Evolutionary conservation across 169 alveolate genomes (phyloP).

Genomic region (Cryptosporidium canis): DNA sequence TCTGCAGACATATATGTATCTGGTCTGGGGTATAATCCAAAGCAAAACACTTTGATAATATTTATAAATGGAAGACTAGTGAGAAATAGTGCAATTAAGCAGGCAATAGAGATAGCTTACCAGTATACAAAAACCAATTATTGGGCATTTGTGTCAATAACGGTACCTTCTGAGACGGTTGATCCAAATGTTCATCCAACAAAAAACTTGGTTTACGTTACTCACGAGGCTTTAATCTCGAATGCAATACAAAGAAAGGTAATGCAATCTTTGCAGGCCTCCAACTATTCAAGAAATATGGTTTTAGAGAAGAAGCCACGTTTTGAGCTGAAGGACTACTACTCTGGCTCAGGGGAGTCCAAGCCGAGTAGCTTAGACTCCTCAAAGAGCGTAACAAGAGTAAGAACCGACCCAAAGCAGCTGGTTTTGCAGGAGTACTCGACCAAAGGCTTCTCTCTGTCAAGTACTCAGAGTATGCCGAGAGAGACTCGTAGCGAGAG

Average conservation of each 20-base stretch:
- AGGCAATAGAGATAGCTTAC: conserved; percentile 81
- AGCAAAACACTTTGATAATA: conserved; percentile 85
- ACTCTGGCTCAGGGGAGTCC: neutral
- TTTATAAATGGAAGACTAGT: conserved; percentile 96
- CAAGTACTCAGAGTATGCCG: too few species aligned
- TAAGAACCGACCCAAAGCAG: conserved; percentile 63
- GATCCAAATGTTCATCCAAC: conserved; percentile 99
- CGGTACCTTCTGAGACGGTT: conserved; percentile 89
- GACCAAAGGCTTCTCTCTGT: neutral
- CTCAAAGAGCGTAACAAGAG: conserved; percentile 44
- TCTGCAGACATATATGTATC: conserved; percentile 74
- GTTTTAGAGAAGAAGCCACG: conserved; percentile 30
- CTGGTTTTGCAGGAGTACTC: conserved; percentile 33
- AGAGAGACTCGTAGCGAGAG: neutral
- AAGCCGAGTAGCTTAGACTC: neutral
- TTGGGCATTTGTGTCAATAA: conserved; percentile 92
- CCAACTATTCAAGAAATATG: conserved; percentile 39
- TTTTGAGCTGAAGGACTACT: conserved; percentile 10
- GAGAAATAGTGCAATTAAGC: conserved; percentile 83
- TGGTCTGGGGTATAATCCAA: conserved; percentile 82
- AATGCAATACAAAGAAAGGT: conserved; percentile 47
- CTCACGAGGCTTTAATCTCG: conserved; percentile 28
- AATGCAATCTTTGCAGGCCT: conserved; percentile 3
- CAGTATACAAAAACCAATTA: conserved; percentile 75
- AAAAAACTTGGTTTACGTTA: conserved; percentile 87